Evolutionary conservation across 495 filamentous ascomycete genomes (phyloP).

Genomic region (Xylaria palmicola): DNA sequence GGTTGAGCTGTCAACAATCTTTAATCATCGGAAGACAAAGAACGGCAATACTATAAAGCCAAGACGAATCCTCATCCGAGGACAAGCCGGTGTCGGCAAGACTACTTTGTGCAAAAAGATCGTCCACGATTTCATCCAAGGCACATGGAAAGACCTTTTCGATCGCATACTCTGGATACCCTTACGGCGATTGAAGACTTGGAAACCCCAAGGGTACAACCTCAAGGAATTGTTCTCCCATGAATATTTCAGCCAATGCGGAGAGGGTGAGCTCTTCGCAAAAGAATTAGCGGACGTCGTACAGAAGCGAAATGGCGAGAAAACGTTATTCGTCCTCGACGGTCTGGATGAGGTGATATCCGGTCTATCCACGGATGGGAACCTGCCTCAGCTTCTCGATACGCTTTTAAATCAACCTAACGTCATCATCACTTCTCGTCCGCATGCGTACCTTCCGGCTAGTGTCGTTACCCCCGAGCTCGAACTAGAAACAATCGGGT

Average conservation of each 20-base stretch:
- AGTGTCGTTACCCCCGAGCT: not conserved
- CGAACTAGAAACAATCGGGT: not conserved
- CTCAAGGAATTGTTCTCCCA: no score
- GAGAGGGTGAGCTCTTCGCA: no score
- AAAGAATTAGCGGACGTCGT: not conserved
- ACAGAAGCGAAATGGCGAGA: not conserved
- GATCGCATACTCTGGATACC: constrained; percentile 40
- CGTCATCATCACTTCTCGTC: not conserved
- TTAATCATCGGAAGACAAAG: not conserved
- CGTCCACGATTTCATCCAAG: constrained; percentile 30
- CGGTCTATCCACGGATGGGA: not conserved
- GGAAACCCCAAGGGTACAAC: no score
- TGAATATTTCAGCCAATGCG: no score
- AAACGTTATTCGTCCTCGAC: not conserved
- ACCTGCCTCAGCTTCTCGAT: not conserved
- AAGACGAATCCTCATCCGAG: constrained; percentile 16
- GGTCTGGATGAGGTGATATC: not conserved
- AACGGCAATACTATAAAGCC: not conserved
- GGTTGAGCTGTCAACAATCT: not conserved
- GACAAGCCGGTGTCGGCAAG: constrained; percentile 44
- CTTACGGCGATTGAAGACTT: no score
- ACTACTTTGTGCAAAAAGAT: constrained; percentile 50
- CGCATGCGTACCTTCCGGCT: not conserved
- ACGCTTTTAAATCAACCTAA: not conserved
- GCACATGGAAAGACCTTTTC: constrained; percentile 26